A percentile compares a stretch with the other conserved stretches of the same genome.
Evolutionary conservation across 257 asterid species (phyloP).

Genomic region (Rehmannia glutinosa): DNA sequence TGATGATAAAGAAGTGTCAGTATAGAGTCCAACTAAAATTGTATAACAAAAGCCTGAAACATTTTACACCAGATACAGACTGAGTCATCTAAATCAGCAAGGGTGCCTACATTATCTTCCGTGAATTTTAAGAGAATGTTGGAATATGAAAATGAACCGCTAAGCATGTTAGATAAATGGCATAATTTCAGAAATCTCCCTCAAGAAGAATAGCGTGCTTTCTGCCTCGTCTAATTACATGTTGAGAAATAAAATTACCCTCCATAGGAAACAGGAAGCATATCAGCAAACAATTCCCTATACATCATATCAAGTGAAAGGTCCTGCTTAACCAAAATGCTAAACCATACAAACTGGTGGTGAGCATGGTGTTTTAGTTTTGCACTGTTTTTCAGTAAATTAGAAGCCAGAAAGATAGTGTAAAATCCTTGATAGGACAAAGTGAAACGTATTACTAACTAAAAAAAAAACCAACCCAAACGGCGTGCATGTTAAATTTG

Average conservation of each 20-base stretch:
- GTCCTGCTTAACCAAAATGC: background rate
- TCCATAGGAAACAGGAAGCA: background rate
- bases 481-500: background rate
- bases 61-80: background rate
- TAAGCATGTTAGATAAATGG: too few relatives aligned
- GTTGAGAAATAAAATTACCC: background rate
- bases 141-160: too few relatives aligned
- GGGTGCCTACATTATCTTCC: too few relatives aligned
- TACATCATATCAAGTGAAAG: background rate
- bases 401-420: background rate
- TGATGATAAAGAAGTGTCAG: background rate
- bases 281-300: too few relatives aligned
- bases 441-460: too few relatives aligned
- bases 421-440: background rate
- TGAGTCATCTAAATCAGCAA: background rate
- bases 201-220: background rate
- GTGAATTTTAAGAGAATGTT: too few relatives aligned
- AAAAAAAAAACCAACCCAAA: too few relatives aligned
- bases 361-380: background rate
- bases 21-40: background rate
- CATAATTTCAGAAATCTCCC: too few relatives aligned
- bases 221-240: background rate
- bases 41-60: background rate
- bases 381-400: background rate
- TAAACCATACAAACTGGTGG: background rate